phyloP scores from a whole-genome alignment of 2,329 filamentous ascomycete species.

The Pyrenophora seminiperda region DNA sequence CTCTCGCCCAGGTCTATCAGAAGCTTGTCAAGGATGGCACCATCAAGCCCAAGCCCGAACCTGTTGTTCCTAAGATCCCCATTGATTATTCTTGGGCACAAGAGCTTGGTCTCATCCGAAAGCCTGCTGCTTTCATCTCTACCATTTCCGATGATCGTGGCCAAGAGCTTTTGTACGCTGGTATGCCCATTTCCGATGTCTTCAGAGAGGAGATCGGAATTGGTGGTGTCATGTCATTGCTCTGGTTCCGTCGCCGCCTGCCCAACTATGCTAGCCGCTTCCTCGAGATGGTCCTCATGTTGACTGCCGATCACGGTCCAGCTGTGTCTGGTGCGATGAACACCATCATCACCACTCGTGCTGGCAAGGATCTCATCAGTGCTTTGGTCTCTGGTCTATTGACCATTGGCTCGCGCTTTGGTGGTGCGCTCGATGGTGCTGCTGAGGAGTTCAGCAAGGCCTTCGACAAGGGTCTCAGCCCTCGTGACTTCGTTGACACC shows the following conservation, averaged over 20 bases:
- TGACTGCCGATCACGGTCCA: slow-evolving; percentile 98
- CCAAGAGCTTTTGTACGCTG: slow-evolving; percentile 97
- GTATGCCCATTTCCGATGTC: slow-evolving; percentile 99
- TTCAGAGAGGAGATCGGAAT: slow-evolving; percentile 99
- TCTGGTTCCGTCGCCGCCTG: slow-evolving; percentile 99
- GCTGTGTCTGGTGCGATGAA: slow-evolving; percentile 99
- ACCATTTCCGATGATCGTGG: slow-evolving; percentile 99
- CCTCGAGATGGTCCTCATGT: slow-evolving; percentile 99
- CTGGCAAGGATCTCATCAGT: slow-evolving; percentile 97
- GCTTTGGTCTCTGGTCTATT: slow-evolving; percentile 94
- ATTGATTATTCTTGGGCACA: slow-evolving; percentile 99
- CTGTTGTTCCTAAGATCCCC: slow-evolving; percentile 95
- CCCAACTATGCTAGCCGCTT: slow-evolving; percentile 97
- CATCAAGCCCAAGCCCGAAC: slow-evolving; percentile 86
- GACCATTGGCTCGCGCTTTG: slow-evolving; percentile 97
- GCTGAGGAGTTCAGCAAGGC: slow-evolving; percentile 98
- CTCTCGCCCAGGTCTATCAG: slow-evolving; percentile 83
- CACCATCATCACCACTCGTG: slow-evolving; percentile 99
- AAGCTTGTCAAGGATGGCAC: slow-evolving; percentile 82
- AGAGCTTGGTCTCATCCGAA: slow-evolving; percentile 98
- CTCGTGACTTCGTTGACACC: slow-evolving; percentile 96
- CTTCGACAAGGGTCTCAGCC: slow-evolving; percentile 96
- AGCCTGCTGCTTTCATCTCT: slow-evolving; percentile 99
- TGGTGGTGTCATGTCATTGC: slow-evolving; percentile 98
- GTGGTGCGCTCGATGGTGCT: slow-evolving; percentile 96